A percentile compares a stretch with the other conserved stretches of the same genome.
Conservation (phyloP, 129 eudicot species). For the Lactuca sativa region DNA sequence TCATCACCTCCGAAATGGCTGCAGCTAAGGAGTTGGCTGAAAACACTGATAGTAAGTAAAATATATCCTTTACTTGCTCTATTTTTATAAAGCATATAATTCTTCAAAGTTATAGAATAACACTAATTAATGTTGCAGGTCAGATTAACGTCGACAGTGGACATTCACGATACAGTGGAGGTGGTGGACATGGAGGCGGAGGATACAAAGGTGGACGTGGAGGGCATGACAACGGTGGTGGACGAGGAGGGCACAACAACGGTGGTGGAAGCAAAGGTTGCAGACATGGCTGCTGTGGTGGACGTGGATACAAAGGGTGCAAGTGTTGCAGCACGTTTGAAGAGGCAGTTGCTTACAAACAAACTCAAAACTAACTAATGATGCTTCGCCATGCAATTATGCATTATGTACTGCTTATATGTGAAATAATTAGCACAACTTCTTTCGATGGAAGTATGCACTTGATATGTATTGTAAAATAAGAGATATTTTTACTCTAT, state of each 20-base stretch:
- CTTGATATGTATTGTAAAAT: constrained; percentile 19
- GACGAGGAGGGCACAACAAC: neutral
- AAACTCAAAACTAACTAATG: constrained; percentile 24
- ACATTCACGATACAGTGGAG: constrained; percentile 3
- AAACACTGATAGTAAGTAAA: constrained; percentile 15
- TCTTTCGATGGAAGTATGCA: constrained; percentile 27
- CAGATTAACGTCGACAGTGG: constrained; percentile 22
- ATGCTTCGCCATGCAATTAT: constrained; percentile 10
- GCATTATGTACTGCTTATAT: constrained; percentile 5
- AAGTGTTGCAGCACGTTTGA: constrained; percentile 26
- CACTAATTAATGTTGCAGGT: constrained; percentile 17
- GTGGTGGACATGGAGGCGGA: constrained; percentile 9
- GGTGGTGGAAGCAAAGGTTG: constrained; percentile 20
- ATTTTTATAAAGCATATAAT: neutral
- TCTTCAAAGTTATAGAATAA: neutral
- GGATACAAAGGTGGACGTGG: constrained; percentile 9
- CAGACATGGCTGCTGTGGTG: constrained; percentile 21
- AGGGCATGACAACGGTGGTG: constrained; percentile 1
- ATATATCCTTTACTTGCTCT: neutral
- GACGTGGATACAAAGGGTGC: constrained; percentile 24
- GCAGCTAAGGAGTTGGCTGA: constrained; percentile 19
- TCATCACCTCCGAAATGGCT: constrained; percentile 29
- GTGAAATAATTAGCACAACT: constrained; percentile 23
- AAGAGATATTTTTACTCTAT: neutral
- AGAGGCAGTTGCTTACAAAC: constrained; percentile 40